Percentiles rank a stretch among this genome's conserved stretches.
These are phyloP conservation scores for Neofusicoccum ribis DNA, from an alignment of 2,329 filamentous ascomycete species.

Conservation along the genomic window DNA sequence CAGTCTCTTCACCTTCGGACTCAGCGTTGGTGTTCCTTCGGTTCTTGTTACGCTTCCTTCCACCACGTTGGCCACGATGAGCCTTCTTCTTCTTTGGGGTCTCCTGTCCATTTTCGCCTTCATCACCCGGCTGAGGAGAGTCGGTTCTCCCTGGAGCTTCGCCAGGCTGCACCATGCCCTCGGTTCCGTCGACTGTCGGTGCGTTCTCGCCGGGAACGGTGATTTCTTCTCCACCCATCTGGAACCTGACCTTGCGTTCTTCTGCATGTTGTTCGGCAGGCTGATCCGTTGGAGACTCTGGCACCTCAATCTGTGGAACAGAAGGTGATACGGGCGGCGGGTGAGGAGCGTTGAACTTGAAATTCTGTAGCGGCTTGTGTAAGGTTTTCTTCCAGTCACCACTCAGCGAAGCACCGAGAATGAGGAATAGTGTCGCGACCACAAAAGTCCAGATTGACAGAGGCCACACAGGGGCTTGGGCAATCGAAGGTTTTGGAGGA, in stretches of 20 bases:
- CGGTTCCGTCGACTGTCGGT: background rate
- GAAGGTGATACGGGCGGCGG: conserved; percentile 17
- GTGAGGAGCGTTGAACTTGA: conserved; percentile 33
- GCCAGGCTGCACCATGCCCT: background rate
- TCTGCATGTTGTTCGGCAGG: background rate
- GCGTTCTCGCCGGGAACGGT: conserved; percentile 12
- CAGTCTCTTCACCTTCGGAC: conserved; percentile 32
- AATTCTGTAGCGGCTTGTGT: conserved; percentile 34
- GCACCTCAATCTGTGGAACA: conserved; percentile 11
- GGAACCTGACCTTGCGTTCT: conserved; percentile 19
- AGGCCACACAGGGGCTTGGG: conserved; percentile 3
- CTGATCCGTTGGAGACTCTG: background rate
- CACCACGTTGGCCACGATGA: conserved; percentile 50
- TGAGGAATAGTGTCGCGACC: conserved; percentile 11
- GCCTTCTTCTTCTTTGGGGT: conserved; percentile 51
- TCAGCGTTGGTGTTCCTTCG: conserved; percentile 38
- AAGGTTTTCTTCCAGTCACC: conserved; percentile 17
- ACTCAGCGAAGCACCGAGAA: conserved; percentile 11
- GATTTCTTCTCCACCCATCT: conserved; percentile 18
- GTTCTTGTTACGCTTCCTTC: conserved; percentile 46
- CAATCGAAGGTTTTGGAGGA: conserved; percentile 20
- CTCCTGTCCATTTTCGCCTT: conserved; percentile 21
- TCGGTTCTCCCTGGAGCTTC: background rate
- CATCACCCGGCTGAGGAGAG: conserved; percentile 24
- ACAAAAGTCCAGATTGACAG: conserved; percentile 18